These are phyloP conservation scores for Leccinum longicurvipes DNA, from an alignment of 768 basidiomycete genomes.

Conservation along the genomic window DNA sequence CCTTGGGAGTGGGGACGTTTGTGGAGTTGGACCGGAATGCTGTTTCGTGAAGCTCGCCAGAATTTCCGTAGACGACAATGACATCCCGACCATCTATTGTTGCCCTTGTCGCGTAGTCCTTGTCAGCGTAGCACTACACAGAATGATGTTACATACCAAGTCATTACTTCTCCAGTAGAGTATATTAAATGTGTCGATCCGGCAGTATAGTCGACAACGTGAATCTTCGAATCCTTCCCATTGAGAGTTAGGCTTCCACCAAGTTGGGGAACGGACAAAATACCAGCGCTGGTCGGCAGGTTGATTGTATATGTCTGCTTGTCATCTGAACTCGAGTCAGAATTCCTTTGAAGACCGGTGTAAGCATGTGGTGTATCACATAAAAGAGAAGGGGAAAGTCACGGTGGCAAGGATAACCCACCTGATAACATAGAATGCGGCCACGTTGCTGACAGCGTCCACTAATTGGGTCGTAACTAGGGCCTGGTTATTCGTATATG, in stretches of 20 bases:
- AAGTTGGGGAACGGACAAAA: conserved; percentile 40
- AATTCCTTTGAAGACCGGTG: conserved; percentile 10
- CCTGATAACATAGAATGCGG: conserved; percentile 43
- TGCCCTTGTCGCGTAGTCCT: conserved; percentile 32
- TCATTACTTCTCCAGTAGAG: conserved; percentile 48
- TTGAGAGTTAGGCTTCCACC: conserved; percentile 43
- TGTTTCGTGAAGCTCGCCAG: conserved; percentile 47
- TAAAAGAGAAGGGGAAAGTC: background rate
- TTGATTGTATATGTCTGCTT: conserved; percentile 35
- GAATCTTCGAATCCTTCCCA: conserved; percentile 53
- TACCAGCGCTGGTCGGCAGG: conserved; percentile 44
- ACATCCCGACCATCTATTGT: conserved; percentile 47
- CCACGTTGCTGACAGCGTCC: conserved; percentile 45
- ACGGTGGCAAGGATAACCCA: background rate
- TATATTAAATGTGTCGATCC: conserved; percentile 44
- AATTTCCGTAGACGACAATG: conserved; percentile 46
- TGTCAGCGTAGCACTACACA: background rate
- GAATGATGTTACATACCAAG: conserved; percentile 34
- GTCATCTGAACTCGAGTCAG: conserved; percentile 9
- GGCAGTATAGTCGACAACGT: conserved; percentile 47
- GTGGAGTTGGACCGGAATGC: conserved; percentile 38
- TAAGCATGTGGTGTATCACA: conserved; percentile 1
- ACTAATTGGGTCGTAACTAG: conserved; percentile 48
- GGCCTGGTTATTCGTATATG: conserved; percentile 48
- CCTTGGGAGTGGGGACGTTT: conserved; percentile 19